These are phyloP conservation scores for Lecanoromycetidae sp. DNA, from an alignment of 2,329 filamentous ascomycete genomes.

Conservation along the genomic window DNA sequence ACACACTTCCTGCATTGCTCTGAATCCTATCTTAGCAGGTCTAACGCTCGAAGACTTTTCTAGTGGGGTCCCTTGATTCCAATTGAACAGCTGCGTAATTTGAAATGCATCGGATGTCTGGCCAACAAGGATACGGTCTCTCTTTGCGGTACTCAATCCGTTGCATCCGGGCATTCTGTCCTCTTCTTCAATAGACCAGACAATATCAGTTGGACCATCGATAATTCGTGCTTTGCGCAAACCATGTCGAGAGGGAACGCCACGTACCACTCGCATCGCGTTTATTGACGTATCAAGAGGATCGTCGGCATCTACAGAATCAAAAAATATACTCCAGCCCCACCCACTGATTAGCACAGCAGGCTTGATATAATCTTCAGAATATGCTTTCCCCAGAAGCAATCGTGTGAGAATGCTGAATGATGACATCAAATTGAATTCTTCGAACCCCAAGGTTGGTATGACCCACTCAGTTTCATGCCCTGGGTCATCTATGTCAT, in stretches of 20 bases:
- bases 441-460: neutral
- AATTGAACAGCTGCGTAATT: constrained; percentile 4
- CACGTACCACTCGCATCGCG: constrained; percentile 9
- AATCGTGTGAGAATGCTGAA: constrained; percentile 2
- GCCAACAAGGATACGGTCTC: constrained; percentile 3
- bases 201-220: constrained; percentile 8
- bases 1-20: no score
- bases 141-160: constrained; percentile 2
- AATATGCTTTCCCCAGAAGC: constrained; percentile 4
- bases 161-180: no score
- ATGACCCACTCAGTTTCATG: no score
- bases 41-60: no score
- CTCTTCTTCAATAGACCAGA: neutral
- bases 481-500: no score
- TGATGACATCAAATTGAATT: neutral
- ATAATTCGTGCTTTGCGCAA: constrained; percentile 9
- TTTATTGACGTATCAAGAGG: constrained; percentile 5
- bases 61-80: no score
- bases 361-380: constrained; percentile 1
- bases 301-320: constrained; percentile 9
- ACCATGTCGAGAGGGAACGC: constrained; percentile 11
- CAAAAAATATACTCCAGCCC: constrained; percentile 15
- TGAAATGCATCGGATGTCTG: constrained; percentile 12
- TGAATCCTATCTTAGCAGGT: no score
- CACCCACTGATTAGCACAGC: constrained; percentile 13